Evolutionary conservation across 2,329 filamentous ascomycete genomes (phyloP), one percentile per base, ranked within the genome.

Genomic region (Emergomyces pasteurianus): DNA sequence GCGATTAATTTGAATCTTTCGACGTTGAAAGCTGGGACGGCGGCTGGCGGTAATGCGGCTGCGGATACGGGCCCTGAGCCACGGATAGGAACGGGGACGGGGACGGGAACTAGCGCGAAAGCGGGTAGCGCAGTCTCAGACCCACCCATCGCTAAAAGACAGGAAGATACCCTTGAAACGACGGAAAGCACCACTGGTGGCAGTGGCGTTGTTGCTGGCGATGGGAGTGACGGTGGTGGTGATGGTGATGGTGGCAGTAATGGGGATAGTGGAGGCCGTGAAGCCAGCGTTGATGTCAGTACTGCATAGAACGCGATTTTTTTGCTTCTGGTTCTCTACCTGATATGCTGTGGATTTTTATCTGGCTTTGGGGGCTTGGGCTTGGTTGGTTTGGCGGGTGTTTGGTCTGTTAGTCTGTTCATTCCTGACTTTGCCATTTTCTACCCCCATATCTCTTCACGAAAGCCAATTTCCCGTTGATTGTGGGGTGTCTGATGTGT

Each of bases 1-100:
- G 73, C 74, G 16, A 75, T 77, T 62, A 76, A 73, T 58, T 57
- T 77, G 7, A 69, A 72, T 21, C 65, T 71, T 10, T 65, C 67
- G 16, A 52, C 58, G 16, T 62, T 65, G 55, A 70, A 70, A 60
- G 63, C 69, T 12, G 40, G 64, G 16, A 28, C 60, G 31, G 46
- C 67, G 59, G 65, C 54, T 59, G 70, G 64, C 23, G 70, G 72
- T 58, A 71, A 71, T 60, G 69, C 14, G 1, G 10, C 50, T 40
- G 18, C n/a, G 31, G 50, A 40, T 10, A 18, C 36, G 14, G 50
- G 47, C 36, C 36, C 36, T 8, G 14, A 12, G 10, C 14, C 26
- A 14, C 14, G 34, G 26, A 12, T 26, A 18, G 49, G 49, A 31
- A 31, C 23, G 26, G 6, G 6, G 21, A 21, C n/a, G 26, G 52